Conservation (phyloP, 2,329 filamentous ascomycete species). For the Diaporthe helianthi region DNA sequence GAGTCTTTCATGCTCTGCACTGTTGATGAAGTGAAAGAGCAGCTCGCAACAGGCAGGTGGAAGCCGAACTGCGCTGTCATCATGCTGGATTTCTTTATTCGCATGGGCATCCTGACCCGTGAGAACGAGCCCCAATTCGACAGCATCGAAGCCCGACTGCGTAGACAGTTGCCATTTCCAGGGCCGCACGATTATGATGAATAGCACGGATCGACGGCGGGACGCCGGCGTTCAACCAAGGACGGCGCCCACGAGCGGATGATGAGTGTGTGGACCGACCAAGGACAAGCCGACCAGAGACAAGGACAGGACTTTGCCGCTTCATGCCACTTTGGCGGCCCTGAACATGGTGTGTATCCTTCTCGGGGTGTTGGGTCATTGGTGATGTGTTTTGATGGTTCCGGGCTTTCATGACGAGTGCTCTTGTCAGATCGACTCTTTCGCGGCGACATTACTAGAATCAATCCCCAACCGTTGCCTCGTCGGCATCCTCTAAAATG, state of each 20-base stretch:
- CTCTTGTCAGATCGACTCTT: slow-evolving; percentile 25
- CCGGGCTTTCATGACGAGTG: slow-evolving; percentile 5
- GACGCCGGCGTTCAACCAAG: background rate
- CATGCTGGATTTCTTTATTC: slow-evolving; percentile 87
- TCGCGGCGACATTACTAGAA: slow-evolving; percentile 8
- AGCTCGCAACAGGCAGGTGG: slow-evolving; percentile 76
- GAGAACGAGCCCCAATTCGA: slow-evolving; percentile 82
- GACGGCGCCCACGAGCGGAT: background rate
- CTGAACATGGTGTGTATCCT: background rate
- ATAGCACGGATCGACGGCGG: background rate
- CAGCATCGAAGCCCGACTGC: slow-evolving; percentile 77
- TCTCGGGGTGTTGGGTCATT: background rate
- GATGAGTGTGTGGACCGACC: background rate
- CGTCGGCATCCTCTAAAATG: background rate
- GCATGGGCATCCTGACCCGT: slow-evolving; percentile 79
- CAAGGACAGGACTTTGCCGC: background rate
- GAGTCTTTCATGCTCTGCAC: slow-evolving; percentile 81
- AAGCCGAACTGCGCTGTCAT: slow-evolving; percentile 93
- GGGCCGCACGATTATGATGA: slow-evolving; percentile 59
- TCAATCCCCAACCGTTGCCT: slow-evolving; percentile 23
- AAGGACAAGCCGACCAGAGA: background rate
- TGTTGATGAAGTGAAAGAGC: slow-evolving; percentile 76
- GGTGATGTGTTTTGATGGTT: background rate
- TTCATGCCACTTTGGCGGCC: background rate
- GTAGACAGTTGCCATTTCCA: slow-evolving; percentile 82